These are phyloP conservation scores for Boechera stricta DNA, from an alignment of 345 rosid genomes.

Conservation along the genomic window DNA sequence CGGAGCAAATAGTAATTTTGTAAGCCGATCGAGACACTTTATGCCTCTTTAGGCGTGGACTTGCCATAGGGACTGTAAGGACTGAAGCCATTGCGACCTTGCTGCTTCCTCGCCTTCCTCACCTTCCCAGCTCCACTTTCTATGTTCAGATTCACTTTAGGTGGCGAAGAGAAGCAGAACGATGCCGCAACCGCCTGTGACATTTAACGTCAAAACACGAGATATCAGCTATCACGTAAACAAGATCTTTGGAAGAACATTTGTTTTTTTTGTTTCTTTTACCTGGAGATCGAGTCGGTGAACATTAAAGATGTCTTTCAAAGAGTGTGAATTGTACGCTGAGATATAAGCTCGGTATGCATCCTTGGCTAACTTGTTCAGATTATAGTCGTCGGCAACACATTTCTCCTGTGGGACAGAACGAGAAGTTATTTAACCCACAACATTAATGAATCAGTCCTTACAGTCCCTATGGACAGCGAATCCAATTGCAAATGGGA, in stretches of 20 bases:
- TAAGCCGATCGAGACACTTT: neutral
- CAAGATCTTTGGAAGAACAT: slow-evolving; percentile 19
- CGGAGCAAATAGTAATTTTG: neutral
- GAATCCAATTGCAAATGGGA: slow-evolving; percentile 1
- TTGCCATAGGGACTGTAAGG: slow-evolving; percentile 83
- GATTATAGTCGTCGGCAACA: slow-evolving; percentile 68
- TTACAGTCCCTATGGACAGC: too few relatives aligned
- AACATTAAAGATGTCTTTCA: slow-evolving; percentile 93
- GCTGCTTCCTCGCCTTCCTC: slow-evolving; percentile 61
- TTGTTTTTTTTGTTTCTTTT: neutral
- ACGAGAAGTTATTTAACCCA: slow-evolving; percentile 14
- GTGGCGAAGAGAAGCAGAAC: slow-evolving; percentile 88
- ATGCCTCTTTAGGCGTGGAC: slow-evolving; percentile 43
- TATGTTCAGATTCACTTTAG: slow-evolving; percentile 81
- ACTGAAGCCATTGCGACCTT: slow-evolving; percentile 63
- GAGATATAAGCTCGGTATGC: slow-evolving; percentile 89
- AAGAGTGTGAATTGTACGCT: slow-evolving; percentile 95
- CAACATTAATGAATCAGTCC: neutral
- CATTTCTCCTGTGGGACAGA: slow-evolving; percentile 72
- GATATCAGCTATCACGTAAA: neutral
- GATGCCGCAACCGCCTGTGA: slow-evolving; percentile 88
- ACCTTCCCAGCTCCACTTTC: slow-evolving; percentile 91
- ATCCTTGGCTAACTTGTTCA: slow-evolving; percentile 93
- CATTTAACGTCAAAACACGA: slow-evolving; percentile 3
- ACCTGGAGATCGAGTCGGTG: slow-evolving; percentile 96